Conservation (phyloP, 2,329 filamentous ascomycete species). For the Pseudogymnoascus sp. region DNA sequence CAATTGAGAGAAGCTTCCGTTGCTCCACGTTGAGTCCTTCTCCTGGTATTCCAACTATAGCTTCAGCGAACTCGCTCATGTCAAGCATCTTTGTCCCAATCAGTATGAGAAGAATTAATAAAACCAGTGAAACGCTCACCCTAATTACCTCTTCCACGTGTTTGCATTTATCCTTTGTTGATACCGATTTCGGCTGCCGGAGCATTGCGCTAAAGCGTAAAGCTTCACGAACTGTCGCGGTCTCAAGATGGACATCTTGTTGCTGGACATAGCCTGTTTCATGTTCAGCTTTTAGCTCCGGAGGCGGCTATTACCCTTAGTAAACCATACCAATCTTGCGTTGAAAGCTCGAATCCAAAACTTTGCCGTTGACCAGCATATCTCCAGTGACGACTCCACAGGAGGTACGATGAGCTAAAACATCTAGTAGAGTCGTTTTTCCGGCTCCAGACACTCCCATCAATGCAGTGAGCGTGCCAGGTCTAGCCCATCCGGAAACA, state of each 20-base stretch:
- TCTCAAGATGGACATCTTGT: constrained; percentile 79
- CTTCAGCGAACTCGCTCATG: constrained; percentile 60
- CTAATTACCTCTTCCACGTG: constrained; percentile 77
- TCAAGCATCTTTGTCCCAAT: constrained; percentile 42
- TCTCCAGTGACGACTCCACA: constrained; percentile 84
- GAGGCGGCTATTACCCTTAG: too few species aligned
- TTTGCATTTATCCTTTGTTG: constrained; percentile 70
- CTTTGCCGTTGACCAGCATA: constrained; percentile 60
- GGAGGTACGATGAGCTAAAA: constrained; percentile 74
- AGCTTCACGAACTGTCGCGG: constrained; percentile 79
- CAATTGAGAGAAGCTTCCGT: constrained; percentile 55
- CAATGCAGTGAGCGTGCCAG: constrained; percentile 59
- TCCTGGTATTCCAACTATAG: constrained; percentile 56
- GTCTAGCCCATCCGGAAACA: constrained; percentile 73
- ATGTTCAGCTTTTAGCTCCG: too few species aligned
- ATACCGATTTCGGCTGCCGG: constrained; percentile 67
- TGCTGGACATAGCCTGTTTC: constrained; percentile 73
- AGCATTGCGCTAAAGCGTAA: constrained; percentile 82
- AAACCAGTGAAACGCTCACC: constrained; percentile 34
- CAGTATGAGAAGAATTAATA: too few species aligned
- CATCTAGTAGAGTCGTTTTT: constrained; percentile 81
- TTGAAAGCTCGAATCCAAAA: constrained; percentile 75
- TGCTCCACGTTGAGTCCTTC: constrained; percentile 56
- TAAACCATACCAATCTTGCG: constrained; percentile 54
- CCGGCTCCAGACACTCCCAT: constrained; percentile 64